phyloP scores from a whole-genome alignment of 1,284 basidiomycete genomes.

The Peniophora sp. region DNA sequence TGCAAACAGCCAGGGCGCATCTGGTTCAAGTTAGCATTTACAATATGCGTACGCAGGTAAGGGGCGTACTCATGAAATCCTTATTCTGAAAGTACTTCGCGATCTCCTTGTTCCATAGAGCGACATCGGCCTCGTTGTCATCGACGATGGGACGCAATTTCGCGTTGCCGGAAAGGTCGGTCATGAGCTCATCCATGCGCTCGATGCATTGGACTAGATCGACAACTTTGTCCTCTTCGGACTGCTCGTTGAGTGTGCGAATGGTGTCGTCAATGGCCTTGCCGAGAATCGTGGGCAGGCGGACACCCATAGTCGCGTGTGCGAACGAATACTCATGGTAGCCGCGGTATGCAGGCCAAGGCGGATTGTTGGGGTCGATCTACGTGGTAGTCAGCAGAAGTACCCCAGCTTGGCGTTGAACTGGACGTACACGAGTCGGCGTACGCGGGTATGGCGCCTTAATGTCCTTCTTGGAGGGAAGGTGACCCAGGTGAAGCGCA shows the following conservation, averaged over 20 bases:
- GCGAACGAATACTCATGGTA: slow-evolving; percentile 97
- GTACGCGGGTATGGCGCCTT: slow-evolving; percentile 65
- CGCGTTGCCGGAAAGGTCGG: slow-evolving; percentile 70
- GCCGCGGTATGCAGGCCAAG: slow-evolving; percentile 92
- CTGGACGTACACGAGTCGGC: slow-evolving; percentile 49
- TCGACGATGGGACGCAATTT: slow-evolving; percentile 84
- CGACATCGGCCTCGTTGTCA: slow-evolving; percentile 90
- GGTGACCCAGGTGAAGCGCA: slow-evolving; percentile 55
- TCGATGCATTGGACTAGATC: slow-evolving; percentile 88
- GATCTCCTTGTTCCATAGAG: slow-evolving; percentile 96
- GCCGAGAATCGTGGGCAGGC: slow-evolving; percentile 90
- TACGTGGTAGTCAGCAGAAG: slow-evolving; percentile 16
- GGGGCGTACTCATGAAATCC: slow-evolving; percentile 73
- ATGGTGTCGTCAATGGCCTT: slow-evolving; percentile 94
- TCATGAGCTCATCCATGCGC: slow-evolving; percentile 79
- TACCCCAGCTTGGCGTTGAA: not conserved
- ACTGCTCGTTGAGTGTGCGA: slow-evolving; percentile 84
- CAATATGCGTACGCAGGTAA: too few relatives aligned
- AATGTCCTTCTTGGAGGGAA: slow-evolving; percentile 63
- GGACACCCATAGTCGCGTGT: slow-evolving; percentile 89
- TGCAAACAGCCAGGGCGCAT: slow-evolving; percentile 91
- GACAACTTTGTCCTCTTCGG: slow-evolving; percentile 76
- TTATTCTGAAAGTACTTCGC: slow-evolving; percentile 92
- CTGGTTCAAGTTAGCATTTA: too few relatives aligned
- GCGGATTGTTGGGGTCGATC: slow-evolving; percentile 91